Evolutionary conservation across 1,284 basidiomycete species (phyloP).

Genomic region (Neolentinus lepideus): DNA sequence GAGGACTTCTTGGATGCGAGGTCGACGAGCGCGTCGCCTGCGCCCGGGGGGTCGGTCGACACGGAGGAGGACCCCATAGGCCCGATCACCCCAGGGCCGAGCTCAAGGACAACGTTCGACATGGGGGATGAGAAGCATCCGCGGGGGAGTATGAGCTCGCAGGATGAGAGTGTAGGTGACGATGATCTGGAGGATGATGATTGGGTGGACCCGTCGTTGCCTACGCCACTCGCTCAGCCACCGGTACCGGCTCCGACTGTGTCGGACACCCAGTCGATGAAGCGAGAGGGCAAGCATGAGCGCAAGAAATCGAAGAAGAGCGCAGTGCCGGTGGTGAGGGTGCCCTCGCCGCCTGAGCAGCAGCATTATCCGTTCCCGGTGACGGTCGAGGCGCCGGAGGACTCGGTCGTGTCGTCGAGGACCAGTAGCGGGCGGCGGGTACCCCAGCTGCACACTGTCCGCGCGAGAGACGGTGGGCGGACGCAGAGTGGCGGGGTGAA

Average conservation of each 20-base stretch:
- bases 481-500: conserved; percentile 78
- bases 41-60: conserved; percentile 38
- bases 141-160: neutral
- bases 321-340: conserved; percentile 9
- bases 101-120: conserved; percentile 34
- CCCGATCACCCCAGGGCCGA: conserved; percentile 56
- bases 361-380: conserved; percentile 57
- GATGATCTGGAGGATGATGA: conserved; percentile 39
- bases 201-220: conserved; percentile 48
- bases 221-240: conserved; percentile 17
- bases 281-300: conserved; percentile 15
- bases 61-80: conserved; percentile 63
- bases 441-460: conserved; percentile 53
- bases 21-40: conserved; percentile 15
- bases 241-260: conserved; percentile 15
- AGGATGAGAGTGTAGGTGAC: conserved; percentile 11
- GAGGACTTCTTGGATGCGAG: conserved; percentile 39
- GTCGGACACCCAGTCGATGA: neutral
- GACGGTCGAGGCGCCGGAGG: conserved; percentile 29
- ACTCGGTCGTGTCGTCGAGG: conserved; percentile 11
- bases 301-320: conserved; percentile 20
- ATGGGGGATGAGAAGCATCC: neutral
- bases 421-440: conserved; percentile 23
- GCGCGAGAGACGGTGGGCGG: conserved; percentile 68
- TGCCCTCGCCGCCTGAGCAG: conserved; percentile 11